Conservation (phyloP, 805 yeast genomes). For the Kazachstania taianensis region DNA sequence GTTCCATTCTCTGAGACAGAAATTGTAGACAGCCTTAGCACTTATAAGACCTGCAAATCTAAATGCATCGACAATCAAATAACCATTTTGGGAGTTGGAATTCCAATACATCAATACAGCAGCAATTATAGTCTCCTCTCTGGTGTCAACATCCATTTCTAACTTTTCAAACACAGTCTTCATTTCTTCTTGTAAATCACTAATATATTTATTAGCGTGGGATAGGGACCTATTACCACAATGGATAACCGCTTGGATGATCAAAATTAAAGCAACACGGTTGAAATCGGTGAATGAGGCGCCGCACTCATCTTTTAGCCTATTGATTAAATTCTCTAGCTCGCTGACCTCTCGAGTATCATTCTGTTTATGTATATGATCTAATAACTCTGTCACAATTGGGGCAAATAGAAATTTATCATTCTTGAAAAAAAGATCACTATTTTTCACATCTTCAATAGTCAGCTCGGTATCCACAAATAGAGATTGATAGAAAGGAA, state of each 20-base stretch:
- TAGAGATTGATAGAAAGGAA: conserved; percentile 30
- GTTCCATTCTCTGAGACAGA: conserved; percentile 28
- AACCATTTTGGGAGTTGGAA: conserved; percentile 54
- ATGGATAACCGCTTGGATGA: conserved; percentile 64
- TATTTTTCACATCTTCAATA: conserved; percentile 23
- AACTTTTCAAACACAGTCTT: conserved; percentile 24
- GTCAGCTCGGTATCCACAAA: conserved; percentile 21
- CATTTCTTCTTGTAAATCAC: conserved; percentile 32
- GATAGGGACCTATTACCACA: conserved; percentile 85
- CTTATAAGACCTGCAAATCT: conserved; percentile 36
- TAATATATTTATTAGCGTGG: conserved; percentile 52
- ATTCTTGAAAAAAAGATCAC: conserved; percentile 32
- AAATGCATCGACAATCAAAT: conserved; percentile 45
- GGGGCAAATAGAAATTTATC: conserved; percentile 30
- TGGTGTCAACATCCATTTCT: conserved; percentile 22
- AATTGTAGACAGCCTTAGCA: conserved; percentile 33
- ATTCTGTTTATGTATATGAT: conserved; percentile 29
- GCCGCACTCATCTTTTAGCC: conserved; percentile 23
- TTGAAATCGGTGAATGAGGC: conserved; percentile 29
- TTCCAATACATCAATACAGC: conserved; percentile 58
- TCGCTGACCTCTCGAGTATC: conserved; percentile 25
- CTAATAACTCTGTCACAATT: conserved; percentile 31
- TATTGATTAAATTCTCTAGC: conserved; percentile 22
- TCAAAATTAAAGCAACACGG: conserved; percentile 44
- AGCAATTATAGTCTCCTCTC: conserved; percentile 39